phyloP scores from a whole-genome alignment of 345 rosid genomes.

The Barbarea vulgaris region DNA sequence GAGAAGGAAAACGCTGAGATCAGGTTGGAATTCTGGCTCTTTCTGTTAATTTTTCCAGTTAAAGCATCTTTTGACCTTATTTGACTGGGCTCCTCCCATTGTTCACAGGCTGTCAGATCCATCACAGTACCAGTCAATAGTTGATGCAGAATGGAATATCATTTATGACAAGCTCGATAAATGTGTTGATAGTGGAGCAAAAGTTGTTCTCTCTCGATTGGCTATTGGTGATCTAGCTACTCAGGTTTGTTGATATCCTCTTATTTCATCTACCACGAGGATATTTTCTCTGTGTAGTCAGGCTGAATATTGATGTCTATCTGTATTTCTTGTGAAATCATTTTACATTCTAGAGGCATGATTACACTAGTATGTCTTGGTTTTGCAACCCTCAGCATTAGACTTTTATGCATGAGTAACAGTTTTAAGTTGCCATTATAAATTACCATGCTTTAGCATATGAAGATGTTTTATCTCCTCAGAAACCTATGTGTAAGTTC shows the following conservation, averaged over 20 bases:
- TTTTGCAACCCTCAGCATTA: conserved; percentile 10
- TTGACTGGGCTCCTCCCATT: conserved; percentile 23
- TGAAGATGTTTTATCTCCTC: conserved; percentile 4
- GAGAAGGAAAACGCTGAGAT: conserved; percentile 99
- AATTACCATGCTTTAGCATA: conserved; percentile 10
- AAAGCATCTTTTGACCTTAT: conserved; percentile 20
- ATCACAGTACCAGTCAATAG: conserved; percentile 94
- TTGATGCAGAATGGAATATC: conserved; percentile 99
- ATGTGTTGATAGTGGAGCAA: conserved; percentile 91
- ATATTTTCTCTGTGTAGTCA: conserved; percentile 7
- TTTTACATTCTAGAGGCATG: conserved; percentile 14
- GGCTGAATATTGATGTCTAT: conserved; percentile 9
- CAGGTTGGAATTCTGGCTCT: conserved; percentile 50
- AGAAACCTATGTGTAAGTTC: background rate
- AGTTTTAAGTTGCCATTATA: conserved; percentile 3
- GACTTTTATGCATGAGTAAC: conserved; percentile 8
- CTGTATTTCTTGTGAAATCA: background rate
- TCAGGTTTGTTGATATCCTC: conserved; percentile 56
- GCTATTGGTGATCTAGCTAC: conserved; percentile 99
- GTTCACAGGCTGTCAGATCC: conserved; percentile 87
- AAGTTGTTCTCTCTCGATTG: conserved; percentile 93
- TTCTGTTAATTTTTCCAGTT: background rate
- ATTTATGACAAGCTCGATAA: conserved; percentile 97
- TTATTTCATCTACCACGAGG: background rate
- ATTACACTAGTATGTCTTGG: conserved; percentile 18